Evolutionary conservation across 2,329 filamentous ascomycete genomes (phyloP), one percentile per base, ranked within the genome.

Genomic region (Scedosporium minutisporum): DNA sequence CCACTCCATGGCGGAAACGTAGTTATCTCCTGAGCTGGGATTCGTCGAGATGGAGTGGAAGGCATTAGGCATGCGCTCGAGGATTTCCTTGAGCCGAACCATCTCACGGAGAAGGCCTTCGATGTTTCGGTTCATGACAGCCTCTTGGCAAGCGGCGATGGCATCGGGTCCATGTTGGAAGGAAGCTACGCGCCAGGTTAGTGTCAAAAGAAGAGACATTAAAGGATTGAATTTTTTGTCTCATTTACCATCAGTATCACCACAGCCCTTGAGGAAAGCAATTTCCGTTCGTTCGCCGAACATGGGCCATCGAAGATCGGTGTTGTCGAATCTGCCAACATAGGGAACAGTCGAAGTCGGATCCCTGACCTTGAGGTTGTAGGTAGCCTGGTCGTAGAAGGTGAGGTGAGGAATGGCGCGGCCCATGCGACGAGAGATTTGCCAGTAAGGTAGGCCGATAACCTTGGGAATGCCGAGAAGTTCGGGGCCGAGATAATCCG

Each of bases 21-120:
- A 80, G 66, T 81, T 80, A 6, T 81, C 78, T 0, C 79, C 79
- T 0, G 79, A 78, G 63, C 75, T 80, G 3, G 80, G 80, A 64
- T 82, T 82, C 0, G 79, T 75, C 0, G 78, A 80, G 64, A 83
- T 82, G 62, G 79, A 77, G 66, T 83, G 80, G 61, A 83, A 82
- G 10, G 80, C 80, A 58, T 80, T 80, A 1, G 80, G 78, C 74
- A 83, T 80, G 48, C 77, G 73, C 64, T 83, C 80, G 4, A 82
- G 73, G 2, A 82, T 80, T 63, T 82, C 79, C 64, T 82, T 82
- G 0, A 82, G 72, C 3, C 76, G 72, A 57, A 83, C 74, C 73
- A 83, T 76, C 61, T 81, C 78, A 3, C 75, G 74, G 3, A 83
- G 71, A 0, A 83, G 75, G 1, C 76, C 76, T 63, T 82, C 80